Conservation (phyloP, 1,284 basidiomycete genomes). For the Irpex sp. region DNA sequence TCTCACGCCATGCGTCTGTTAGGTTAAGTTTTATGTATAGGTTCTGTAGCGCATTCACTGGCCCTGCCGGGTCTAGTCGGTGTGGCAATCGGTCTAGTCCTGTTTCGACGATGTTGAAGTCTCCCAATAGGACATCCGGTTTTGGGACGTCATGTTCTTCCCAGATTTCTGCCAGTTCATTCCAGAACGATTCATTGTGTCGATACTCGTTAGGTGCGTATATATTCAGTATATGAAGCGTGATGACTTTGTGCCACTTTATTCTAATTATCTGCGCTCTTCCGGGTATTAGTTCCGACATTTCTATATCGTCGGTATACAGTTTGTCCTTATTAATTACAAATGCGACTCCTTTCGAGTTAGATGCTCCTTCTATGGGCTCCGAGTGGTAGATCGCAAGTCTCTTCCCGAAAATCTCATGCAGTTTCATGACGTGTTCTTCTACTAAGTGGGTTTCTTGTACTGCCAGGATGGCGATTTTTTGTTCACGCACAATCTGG, state of each 20-base stretch:
- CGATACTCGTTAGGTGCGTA: constrained; percentile 22
- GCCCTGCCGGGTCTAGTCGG: constrained; percentile 15
- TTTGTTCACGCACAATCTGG: not conserved
- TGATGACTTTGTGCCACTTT: constrained; percentile 9
- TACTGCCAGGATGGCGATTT: not conserved
- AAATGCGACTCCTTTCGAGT: not conserved
- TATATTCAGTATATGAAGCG: constrained; percentile 15
- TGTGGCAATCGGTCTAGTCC: constrained; percentile 30
- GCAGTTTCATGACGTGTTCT: not conserved
- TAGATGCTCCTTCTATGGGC: not conserved
- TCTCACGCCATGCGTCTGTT: not conserved
- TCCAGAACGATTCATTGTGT: constrained; percentile 21
- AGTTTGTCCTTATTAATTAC: not conserved
- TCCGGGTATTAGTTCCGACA: not conserved
- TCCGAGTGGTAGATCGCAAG: not conserved
- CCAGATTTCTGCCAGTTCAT: constrained; percentile 7
- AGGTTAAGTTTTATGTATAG: not conserved
- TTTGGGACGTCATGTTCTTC: constrained; percentile 5
- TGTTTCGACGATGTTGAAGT: constrained; percentile 41
- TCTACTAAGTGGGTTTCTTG: not conserved
- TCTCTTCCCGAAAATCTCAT: not conserved
- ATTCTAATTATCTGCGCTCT: constrained; percentile 9
- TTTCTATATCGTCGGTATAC: not conserved
- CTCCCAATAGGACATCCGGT: constrained; percentile 34
- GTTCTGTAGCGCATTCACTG: not conserved